A percentile compares a stretch with the other conserved stretches of the same genome.
These are phyloP conservation scores for Rosa hybrid DNA, from an alignment of 331 rosid species.

Conservation along the genomic window DNA sequence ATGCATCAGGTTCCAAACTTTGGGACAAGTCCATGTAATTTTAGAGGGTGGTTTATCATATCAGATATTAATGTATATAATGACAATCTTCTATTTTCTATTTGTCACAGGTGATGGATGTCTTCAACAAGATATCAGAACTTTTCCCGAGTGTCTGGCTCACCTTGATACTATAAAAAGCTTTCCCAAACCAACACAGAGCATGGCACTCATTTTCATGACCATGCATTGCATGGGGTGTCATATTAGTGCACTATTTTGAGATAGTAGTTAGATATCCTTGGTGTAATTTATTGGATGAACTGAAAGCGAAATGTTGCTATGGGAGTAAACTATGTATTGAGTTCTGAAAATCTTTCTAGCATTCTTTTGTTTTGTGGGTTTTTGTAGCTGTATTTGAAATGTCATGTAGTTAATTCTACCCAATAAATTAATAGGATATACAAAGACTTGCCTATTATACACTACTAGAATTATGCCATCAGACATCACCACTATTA, in stretches of 20 bases:
- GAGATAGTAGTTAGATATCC: background rate
- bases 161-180: constrained; percentile 46
- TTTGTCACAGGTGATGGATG: constrained; percentile 78
- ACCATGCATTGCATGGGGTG: background rate
- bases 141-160: constrained; percentile 88
- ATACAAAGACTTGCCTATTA: background rate
- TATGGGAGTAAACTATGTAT: background rate
- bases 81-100: background rate
- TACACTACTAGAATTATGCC: too few relatives aligned
- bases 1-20: background rate
- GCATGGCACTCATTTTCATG: background rate
- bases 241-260: background rate
- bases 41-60: background rate
- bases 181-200: background rate
- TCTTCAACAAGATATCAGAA: constrained; percentile 87
- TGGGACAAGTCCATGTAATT: background rate
- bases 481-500: too few relatives aligned
- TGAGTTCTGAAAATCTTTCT: background rate
- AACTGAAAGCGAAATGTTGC: background rate
- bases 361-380: background rate
- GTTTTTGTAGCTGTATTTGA: background rate
- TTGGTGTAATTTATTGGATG: background rate
- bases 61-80: background rate
- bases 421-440: background rate
- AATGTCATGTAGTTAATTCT: background rate